Base-by-base conservation (phyloP, 495 filamentous ascomycete genomes). In the Trichoderma gamsii region DNA sequence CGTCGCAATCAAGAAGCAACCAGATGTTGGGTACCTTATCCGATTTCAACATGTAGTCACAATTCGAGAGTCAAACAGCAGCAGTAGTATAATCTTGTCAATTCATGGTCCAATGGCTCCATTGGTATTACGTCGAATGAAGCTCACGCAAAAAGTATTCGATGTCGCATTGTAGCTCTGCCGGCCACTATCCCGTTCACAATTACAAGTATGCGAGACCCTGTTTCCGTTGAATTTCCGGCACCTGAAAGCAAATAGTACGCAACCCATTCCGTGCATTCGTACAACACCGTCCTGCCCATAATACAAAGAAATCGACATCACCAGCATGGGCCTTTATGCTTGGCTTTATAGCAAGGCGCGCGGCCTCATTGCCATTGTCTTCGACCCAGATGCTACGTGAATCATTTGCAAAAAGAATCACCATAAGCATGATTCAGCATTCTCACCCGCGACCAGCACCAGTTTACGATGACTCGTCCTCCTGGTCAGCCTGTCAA, bases 401-500 rank as follows among this genome's bases (percentile, higher is more conserved):
- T 64, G 63, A 61, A 61, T 61, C 25, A 64, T n/a, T 41, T 32
- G 23, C 56, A 18, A 35, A 38, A 65, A 41, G 63, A 66, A 27
- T 18, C 63, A 38, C 27, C 35, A 41, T 43, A 71, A 73, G 70
- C 66, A 69, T 71, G 71, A 71, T 61, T 32, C 27, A 29, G 27
- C 11, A 61, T 27, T 15, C 29, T 61, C 52, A 29, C 23, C 29
- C 56, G 15, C 16, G 25, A 67, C 56, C 3, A 32, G 9, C 25
- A 12, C 27, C 56, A 29, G 63, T 61, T 74, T 67, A 78, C 29
- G 73, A 76, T 32, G 76, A 79, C 70, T 76, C 75, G 59, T 82
- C 80, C 65, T 83, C 82, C 44, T 80, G 80, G 71, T 80, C 79
- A 72, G 83, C 83, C 76, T 85, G 76, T 71, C 77, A 80, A 72